Base-by-base conservation (phyloP, 176 grass and related monocot species). In the Panicum miliaceum region DNA sequence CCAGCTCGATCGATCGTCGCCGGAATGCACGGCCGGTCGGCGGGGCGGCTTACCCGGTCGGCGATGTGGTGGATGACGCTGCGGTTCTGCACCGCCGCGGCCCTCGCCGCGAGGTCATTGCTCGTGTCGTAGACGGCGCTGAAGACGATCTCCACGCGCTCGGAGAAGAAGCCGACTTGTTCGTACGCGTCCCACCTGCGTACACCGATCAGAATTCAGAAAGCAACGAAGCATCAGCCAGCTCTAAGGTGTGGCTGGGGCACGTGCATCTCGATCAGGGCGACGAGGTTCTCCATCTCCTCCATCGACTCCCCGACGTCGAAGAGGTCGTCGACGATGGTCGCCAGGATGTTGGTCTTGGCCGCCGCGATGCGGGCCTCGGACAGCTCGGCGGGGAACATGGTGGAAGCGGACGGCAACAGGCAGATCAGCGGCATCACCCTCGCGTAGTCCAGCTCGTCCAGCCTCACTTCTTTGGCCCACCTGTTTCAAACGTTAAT, bases 311-410 rank as follows among this genome's bases (percentile, higher is more conserved):
- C 93, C 37, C 47, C 93, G 22, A 75, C 16, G 5, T 94, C 93
- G 23, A 94, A 94, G n/a, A 94, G 86, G 75, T 94, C 93, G 12
- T 94, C 93, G 38, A 92, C 67, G 0, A 90, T 40, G 0, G 90
- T 90, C 6, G 85, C 64, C 8, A 94, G 88, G 13, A 90, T 87
- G 11, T 43, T 79, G 69, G 81, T 90, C 80, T 81, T 90, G 38
- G 87, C 74, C 90, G 86, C 92, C 8, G 77, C 75, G 20, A 92
- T 85, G 35, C 90, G 93, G 42, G 88, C 90, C 52, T 91, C 86
- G 26, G 80, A 78, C 22, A 92, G 52, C 46, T 92, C 83, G 23
- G 77, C 51, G 48, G 80, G 74, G 32, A 79, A 92, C 63, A 92
- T 68, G 22, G 90, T 96, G 34, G 88, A 82, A 1, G 90, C 93